Percentiles rank a stretch among this genome's conserved stretches.
These are phyloP conservation scores for Phytophthora lateralis DNA, from an alignment of 352 stramenopile genomes.

Conservation along the genomic window DNA sequence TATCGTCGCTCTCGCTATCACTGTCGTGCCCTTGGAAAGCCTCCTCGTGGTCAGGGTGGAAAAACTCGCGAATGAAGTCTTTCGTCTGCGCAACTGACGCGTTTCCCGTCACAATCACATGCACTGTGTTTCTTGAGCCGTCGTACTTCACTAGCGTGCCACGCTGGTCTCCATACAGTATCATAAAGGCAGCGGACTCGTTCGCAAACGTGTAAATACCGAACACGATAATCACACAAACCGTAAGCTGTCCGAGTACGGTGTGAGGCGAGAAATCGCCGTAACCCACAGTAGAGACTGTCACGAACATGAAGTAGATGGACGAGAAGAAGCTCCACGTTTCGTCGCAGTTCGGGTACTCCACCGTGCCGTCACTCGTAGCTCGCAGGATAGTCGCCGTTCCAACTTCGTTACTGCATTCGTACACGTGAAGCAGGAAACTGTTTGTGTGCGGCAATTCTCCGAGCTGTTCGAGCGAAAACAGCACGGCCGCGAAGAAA, in stretches of 20 bases:
- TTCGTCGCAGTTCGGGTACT: slow-evolving; percentile 67
- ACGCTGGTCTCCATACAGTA: slow-evolving; percentile 75
- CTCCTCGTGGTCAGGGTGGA: slow-evolving; percentile 82
- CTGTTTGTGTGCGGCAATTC: slow-evolving; percentile 83
- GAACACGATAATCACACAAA: slow-evolving; percentile 86
- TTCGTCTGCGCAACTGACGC: slow-evolving; percentile 79
- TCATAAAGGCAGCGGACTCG: slow-evolving; percentile 79
- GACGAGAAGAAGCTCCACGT: slow-evolving; percentile 89
- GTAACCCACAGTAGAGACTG: slow-evolving; percentile 87
- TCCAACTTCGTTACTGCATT: slow-evolving; percentile 64
- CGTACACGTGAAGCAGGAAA: slow-evolving; percentile 87
- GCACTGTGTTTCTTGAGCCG: slow-evolving; percentile 64
- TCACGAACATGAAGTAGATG: slow-evolving; percentile 92
- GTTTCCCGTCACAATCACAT: slow-evolving; percentile 89
- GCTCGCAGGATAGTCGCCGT: slow-evolving; percentile 55
- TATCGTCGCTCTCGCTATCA: slow-evolving; percentile 25
- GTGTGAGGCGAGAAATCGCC: slow-evolving; percentile 88
- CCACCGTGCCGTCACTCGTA: slow-evolving; percentile 52
- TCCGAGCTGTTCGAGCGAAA: slow-evolving; percentile 84
- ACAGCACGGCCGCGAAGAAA: slow-evolving; percentile 82
- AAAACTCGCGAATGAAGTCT: slow-evolving; percentile 90
- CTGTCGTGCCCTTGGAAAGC: slow-evolving; percentile 35
- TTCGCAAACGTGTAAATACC: slow-evolving; percentile 90
- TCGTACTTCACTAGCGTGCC: slow-evolving; percentile 64
- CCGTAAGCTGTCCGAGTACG: slow-evolving; percentile 74